A percentile compares a stretch with the other conserved stretches of the same genome.
Evolutionary conservation across 257 asterid species (phyloP).

Genomic region (Capsicum pubescens): DNA sequence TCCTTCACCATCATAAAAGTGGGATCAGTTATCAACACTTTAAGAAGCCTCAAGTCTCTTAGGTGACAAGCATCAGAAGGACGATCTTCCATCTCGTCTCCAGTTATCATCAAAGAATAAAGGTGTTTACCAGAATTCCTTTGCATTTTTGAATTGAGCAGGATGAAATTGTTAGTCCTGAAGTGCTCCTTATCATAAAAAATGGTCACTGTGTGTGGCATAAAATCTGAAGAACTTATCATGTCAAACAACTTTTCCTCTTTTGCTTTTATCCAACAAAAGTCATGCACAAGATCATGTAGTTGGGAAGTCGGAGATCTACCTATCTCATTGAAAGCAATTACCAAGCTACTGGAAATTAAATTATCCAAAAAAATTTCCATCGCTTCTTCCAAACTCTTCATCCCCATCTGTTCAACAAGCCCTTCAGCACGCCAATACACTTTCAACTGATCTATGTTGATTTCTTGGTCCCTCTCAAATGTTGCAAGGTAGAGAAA

Average conservation of each 20-base stretch:
- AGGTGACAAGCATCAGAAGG: neutral
- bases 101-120: neutral
- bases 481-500: constrained; percentile 40
- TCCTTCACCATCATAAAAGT: neutral
- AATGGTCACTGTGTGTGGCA: neutral
- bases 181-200: fast-evolving
- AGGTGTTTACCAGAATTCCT: constrained; percentile 29
- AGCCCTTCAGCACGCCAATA: constrained; percentile 25
- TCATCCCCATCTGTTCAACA: neutral
- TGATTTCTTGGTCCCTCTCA: constrained; percentile 3
- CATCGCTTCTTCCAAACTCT: constrained; percentile 22
- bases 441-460: neutral
- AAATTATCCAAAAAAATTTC: constrained; percentile 20
- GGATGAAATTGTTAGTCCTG: neutral
- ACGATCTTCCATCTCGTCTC: fast-evolving
- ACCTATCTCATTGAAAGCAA: constrained; percentile 29
- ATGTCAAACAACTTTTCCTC: neutral
- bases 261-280: constrained; percentile 37
- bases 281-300: constrained; percentile 38
- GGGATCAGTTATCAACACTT: neutral
- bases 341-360: neutral
- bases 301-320: constrained; percentile 19
- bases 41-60: constrained; percentile 9
- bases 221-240: neutral
- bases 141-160: neutral